phyloP scores from a whole-genome alignment of 495 filamentous ascomycete species.

The Apiosordaria backusii region DNA sequence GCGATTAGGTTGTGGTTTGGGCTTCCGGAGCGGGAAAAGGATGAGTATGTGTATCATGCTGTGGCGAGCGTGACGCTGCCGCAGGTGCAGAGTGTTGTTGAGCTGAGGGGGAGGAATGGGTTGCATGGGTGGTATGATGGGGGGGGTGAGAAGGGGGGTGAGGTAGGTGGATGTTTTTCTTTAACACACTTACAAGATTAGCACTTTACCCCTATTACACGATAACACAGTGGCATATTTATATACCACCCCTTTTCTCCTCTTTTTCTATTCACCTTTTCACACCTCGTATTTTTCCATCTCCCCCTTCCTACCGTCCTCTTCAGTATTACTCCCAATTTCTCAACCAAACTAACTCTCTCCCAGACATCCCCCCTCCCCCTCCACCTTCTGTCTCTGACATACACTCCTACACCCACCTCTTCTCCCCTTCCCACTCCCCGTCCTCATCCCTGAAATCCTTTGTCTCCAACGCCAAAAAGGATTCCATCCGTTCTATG shows the following conservation, averaged over 20 bases:
- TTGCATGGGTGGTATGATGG: constrained; percentile 41
- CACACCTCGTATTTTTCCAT: too few species aligned
- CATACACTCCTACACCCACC: constrained; percentile 53
- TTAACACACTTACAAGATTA: too few species aligned
- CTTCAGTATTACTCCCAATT: constrained; percentile 1
- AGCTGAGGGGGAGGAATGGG: constrained; percentile 42
- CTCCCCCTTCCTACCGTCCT: too few species aligned
- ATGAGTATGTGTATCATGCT: constrained; percentile 58
- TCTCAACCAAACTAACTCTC: constrained; percentile 4
- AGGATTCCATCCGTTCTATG: constrained; percentile 48
- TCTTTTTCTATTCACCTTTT: too few species aligned
- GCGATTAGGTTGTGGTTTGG: constrained; percentile 53
- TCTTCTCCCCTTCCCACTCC: constrained; percentile 51
- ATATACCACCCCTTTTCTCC: not conserved
- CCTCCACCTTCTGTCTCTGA: constrained; percentile 50
- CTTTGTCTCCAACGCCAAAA: constrained; percentile 56
- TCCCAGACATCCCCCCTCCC: constrained; percentile 16
- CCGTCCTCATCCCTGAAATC: constrained; percentile 51
- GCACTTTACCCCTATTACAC: too few species aligned
- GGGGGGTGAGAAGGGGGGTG: constrained; percentile 32
- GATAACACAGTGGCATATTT: too few species aligned
- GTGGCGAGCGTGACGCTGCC: constrained; percentile 47
- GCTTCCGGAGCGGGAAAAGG: constrained; percentile 35
- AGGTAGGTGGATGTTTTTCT: constrained; percentile 21
- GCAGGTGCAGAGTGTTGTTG: constrained; percentile 51